Evolutionary conservation across 2,329 filamentous ascomycete genomes (phyloP), one percentile per base, ranked within the genome.

Genomic region (Claviceps maximensis): DNA sequence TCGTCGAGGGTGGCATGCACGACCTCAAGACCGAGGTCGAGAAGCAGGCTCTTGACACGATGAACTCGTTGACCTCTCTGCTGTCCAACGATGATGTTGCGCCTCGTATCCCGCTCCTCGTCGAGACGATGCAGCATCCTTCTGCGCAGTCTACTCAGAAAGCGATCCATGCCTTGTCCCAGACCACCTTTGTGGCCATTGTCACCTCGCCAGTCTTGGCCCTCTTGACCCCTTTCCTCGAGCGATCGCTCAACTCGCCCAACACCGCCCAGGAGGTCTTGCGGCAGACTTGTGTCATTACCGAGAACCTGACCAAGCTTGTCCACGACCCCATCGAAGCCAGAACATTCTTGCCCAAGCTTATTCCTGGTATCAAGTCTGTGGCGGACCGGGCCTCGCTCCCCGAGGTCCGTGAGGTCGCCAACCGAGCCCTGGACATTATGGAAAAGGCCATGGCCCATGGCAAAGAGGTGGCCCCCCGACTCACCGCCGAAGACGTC

Each of bases 111-210:
- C 89, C 91, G 7, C 82, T 97, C 3, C 79, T 98, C 49, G 84
- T 98, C 69, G 89, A 94, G 67, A 87, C 89, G 49, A 96, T 98
- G 84, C 88, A 96, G 68, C 84, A 96, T 62, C 93, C 93, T 6
- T 95, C 89, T 12, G 77, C 87, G 15, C 83, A 94, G 69, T 89
- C 86, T 29, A 78, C 94, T 53, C 88, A 95, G 67, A 96, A 96
- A 75, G 90, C 93, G 33, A 97, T 98, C 59, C 93, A 96, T 65
- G 93, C 90, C 47, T 77, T 98, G 47, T 96, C 90, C 4, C 89
- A 95, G 73, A 98, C 93, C 12, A 98, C 93, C n/a, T 98, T 98
- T 61, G 93, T 98, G 51, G 90, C 93, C 53, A 79, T 95, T 58
- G 93, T 98, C 61, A 96, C 89, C 13, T 96, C 91, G 9, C 93